A percentile compares a stretch with the other conserved stretches of the same genome.
Conservation (phyloP, 164 flowering plant genomes). For the Warburgia ugandensis region DNA sequence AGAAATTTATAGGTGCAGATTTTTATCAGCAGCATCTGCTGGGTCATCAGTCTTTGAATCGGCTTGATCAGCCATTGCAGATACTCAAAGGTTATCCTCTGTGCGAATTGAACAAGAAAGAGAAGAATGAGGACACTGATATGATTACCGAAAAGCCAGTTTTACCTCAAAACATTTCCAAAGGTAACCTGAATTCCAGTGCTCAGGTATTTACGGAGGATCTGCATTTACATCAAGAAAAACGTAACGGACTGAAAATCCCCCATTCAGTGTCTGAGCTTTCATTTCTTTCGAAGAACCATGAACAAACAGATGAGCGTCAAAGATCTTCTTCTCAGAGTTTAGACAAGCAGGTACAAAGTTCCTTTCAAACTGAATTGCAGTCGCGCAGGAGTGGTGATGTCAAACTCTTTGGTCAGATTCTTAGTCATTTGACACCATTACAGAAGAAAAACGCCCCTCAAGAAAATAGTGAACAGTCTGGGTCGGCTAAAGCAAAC, state of each 20-base stretch:
- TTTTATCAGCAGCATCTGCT: conserved; percentile 12
- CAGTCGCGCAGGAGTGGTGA: conserved; percentile 42
- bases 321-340: conserved; percentile 21
- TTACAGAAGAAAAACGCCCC: conserved; percentile 23
- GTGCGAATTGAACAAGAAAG: conserved; percentile 28
- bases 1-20: conserved; percentile 13
- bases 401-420: conserved; percentile 79
- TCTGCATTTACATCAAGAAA: too few relatives aligned
- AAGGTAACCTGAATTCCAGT: conserved; percentile 13
- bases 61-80: conserved; percentile 25
- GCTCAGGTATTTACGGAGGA: too few relatives aligned
- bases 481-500: conserved; percentile 14
- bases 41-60: conserved; percentile 11
- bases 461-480: conserved; percentile 22
- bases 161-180: conserved; percentile 14
- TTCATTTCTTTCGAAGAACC: conserved; percentile 17
- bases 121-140: conserved; percentile 23
- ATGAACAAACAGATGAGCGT: conserved; percentile 19
- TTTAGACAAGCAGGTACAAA: background rate
- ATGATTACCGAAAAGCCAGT: conserved; percentile 13
- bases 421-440: conserved; percentile 44
- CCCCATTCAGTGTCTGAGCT: conserved; percentile 24
- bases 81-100: conserved; percentile 39
- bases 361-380: conserved; percentile 40
- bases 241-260: conserved; percentile 28